Percentiles rank a stretch among this genome's conserved stretches.
Evolutionary conservation across 2,329 filamentous ascomycete genomes (phyloP).

Genomic region (Onygena corvina): DNA sequence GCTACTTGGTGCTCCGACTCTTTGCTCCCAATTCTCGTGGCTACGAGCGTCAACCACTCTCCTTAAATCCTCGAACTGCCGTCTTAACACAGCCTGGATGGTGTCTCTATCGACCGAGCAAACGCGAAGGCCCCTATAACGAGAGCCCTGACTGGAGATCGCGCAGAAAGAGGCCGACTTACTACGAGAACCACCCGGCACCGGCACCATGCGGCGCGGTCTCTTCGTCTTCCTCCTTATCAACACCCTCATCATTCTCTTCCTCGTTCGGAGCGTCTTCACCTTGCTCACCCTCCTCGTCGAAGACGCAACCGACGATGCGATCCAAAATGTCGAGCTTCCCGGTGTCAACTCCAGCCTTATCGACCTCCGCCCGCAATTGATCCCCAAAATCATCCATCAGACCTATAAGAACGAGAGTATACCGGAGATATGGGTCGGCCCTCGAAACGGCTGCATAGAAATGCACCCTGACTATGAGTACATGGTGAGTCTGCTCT

Average conservation of each 20-base stretch:
- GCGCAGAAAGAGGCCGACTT: neutral
- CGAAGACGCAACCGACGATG: constrained; percentile 54
- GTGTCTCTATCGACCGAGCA: neutral
- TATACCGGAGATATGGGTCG: constrained; percentile 55
- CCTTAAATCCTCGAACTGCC: neutral
- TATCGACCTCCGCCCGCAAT: constrained; percentile 44
- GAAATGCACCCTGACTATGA: constrained; percentile 59
- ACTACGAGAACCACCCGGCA: neutral
- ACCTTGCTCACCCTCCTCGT: constrained; percentile 59
- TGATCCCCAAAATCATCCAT: constrained; percentile 67
- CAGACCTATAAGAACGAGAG: constrained; percentile 62
- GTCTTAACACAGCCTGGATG: neutral
- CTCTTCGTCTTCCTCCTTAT: constrained; percentile 52
- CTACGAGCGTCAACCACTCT: neutral
- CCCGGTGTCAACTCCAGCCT: constrained; percentile 51
- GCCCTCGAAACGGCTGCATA: constrained; percentile 54
- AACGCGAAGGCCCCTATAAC: neutral
- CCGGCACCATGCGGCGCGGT: constrained; percentile 46
- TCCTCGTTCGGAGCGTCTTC: constrained; percentile 56
- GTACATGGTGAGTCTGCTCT: constrained; percentile 46
- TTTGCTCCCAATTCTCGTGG: neutral
- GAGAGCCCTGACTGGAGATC: neutral
- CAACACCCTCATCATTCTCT: constrained; percentile 51
- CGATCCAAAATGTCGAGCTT: constrained; percentile 54
- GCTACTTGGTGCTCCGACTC: neutral